Evolutionary conservation across 192 early-diverging fungal species (phyloP).

Genomic region (Borealophlyctis nickersoniae): DNA sequence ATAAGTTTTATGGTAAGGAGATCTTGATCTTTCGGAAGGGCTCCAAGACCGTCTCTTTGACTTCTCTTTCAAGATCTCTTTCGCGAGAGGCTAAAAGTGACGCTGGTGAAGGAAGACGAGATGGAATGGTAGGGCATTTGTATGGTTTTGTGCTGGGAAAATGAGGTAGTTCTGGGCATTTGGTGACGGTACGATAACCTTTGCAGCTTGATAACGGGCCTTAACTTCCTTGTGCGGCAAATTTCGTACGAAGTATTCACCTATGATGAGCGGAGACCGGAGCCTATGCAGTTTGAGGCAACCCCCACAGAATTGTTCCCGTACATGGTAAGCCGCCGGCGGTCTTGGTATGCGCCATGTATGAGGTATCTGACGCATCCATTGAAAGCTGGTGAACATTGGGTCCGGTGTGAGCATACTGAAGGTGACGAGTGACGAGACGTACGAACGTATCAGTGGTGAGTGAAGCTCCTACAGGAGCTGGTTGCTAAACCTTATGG

Average conservation of each 20-base stretch:
- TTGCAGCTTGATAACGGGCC: conserved; percentile 7
- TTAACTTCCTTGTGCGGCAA: conserved; percentile 89
- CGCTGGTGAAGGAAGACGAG: conserved; percentile 84
- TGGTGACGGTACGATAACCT: neutral
- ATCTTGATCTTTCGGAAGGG: neutral
- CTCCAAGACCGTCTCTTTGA: too few relatives aligned
- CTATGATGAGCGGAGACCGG: conserved; percentile 69
- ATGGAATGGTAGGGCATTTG: conserved; percentile 66
- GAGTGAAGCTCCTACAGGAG: conserved; percentile 68
- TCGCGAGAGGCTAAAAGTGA: conserved; percentile 62
- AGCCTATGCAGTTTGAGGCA: conserved; percentile 62
- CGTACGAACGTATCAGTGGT: conserved; percentile 86
- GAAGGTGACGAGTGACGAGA: conserved; percentile 84
- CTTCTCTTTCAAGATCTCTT: conserved; percentile 61
- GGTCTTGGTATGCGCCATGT: neutral
- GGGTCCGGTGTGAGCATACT: conserved; percentile 95
- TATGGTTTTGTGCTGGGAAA: neutral
- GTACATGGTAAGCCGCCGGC: conserved; percentile 63
- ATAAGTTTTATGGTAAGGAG: conserved; percentile 60
- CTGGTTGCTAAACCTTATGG: neutral
- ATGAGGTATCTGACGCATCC: too few relatives aligned
- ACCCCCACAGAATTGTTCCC: conserved; percentile 70
- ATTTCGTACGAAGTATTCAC: conserved; percentile 94
- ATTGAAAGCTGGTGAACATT: conserved; percentile 82
- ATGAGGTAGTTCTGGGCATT: too few relatives aligned